A percentile compares a stretch with the other conserved stretches of the same genome.
These are phyloP conservation scores for Quercus phellos DNA, from an alignment of 331 rosid species.

Conservation along the genomic window DNA sequence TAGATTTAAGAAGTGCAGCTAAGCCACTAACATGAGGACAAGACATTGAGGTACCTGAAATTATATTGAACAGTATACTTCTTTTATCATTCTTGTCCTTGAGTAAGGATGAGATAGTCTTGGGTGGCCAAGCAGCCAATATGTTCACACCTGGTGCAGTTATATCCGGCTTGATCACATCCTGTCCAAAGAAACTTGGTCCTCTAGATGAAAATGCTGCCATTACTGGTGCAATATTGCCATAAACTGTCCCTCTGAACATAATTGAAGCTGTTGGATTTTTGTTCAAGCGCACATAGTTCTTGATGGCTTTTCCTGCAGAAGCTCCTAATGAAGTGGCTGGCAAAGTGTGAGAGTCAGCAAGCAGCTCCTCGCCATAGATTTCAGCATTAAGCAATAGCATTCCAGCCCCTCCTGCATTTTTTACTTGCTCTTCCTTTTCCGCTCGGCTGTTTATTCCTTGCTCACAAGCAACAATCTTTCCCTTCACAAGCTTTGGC, in stretches of 20 bases:
- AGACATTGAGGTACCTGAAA: constrained; percentile 85
- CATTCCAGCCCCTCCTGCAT: constrained; percentile 66
- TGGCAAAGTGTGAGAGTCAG: constrained; percentile 55
- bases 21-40: constrained; percentile 82
- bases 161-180: constrained; percentile 68
- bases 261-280: constrained; percentile 45
- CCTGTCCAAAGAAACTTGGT: constrained; percentile 43
- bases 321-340: constrained; percentile 60
- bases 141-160: constrained; percentile 86
- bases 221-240: constrained; percentile 53
- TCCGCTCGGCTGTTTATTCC: constrained; percentile 35
- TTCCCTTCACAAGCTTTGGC: constrained; percentile 42
- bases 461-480: constrained; percentile 62
- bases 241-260: constrained; percentile 54
- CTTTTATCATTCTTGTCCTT: constrained; percentile 37
- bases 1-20: constrained; percentile 58
- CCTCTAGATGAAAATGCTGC: constrained; percentile 84
- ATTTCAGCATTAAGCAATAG: constrained; percentile 38
- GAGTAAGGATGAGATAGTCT: constrained; percentile 36
- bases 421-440: constrained; percentile 52
- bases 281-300: constrained; percentile 20
- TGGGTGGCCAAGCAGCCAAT: constrained; percentile 77
- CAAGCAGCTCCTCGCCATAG: constrained; percentile 57
- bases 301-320: constrained; percentile 36
- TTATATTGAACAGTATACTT: constrained; percentile 50